Evolutionary conservation across 2,329 filamentous ascomycete species (phyloP), one percentile per base, ranked within the genome.

Genomic region (Raffaelea albimanens): DNA sequence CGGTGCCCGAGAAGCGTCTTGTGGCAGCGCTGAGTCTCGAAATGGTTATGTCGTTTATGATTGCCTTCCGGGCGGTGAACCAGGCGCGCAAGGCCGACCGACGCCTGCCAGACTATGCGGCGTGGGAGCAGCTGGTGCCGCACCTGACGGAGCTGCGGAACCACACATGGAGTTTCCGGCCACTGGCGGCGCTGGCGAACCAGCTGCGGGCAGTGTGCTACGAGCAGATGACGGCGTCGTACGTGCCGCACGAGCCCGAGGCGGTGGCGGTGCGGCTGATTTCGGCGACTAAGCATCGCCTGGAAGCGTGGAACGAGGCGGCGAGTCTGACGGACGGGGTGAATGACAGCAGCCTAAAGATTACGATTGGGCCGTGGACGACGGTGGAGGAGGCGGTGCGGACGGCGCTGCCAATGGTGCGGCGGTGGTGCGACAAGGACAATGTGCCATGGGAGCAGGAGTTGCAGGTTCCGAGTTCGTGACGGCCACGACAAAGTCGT

Each of bases 41-140:
- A 55, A 72, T 72, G 58, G 65, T 73, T 19, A 58, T 76, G 46
- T 67, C 71, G 5, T 80, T 76, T 54, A 71, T 79, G 63, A 61
- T 75, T 14, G 67, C 69, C 1, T 78, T 79, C 58, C 67, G 75
- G 51, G 64, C 71, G 2, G 61, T 71, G 40, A 72, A 71, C 58
- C 65, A 70, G 40, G 61, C 61, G 11, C 67, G 71, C 4, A 59
- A 63, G 22, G 53, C 72, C n/a, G 66, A 70, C 46, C 67, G 67
- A 44, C 69, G 67, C 52, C 58, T 62, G 23, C 60, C 59, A 45
- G 72, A 76, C 39, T 57, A 66, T 7, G 53, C 52, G 2, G 55
- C 60, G 25, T 76, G 72, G 71, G 58, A 61, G 38, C 65, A 61
- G 48, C 61, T 76, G 44, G 60, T 73, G 23, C 71, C 72, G 16